phyloP scores from a whole-genome alignment of 108 stramenopile genomes.

The Pseudonitzschia pungens region DNA sequence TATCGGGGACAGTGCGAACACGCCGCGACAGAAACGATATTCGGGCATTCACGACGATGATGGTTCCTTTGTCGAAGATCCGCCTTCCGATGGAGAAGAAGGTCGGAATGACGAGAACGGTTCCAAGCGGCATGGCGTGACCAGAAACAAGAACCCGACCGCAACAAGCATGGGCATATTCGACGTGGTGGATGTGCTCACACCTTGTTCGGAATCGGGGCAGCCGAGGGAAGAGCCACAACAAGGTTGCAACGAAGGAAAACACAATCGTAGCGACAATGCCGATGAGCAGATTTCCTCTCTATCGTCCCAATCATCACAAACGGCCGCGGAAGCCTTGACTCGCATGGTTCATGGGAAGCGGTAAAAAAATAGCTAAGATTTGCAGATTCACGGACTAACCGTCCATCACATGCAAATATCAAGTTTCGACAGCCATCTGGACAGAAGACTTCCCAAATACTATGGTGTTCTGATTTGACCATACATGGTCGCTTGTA shows the following conservation, averaged over 20 bases:
- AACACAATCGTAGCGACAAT: not conserved
- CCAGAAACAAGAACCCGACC: not conserved
- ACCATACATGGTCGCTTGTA: too few relatives aligned
- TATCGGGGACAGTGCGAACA: not conserved
- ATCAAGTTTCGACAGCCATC: too few relatives aligned
- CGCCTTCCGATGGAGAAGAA: constrained; percentile 6
- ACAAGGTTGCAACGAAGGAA: not conserved
- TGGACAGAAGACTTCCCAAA: too few relatives aligned
- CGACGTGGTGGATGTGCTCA: constrained; percentile 10
- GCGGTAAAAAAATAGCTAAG: not conserved
- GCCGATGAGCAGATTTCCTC: not conserved
- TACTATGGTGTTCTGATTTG: too few relatives aligned
- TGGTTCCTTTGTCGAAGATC: constrained; percentile 10
- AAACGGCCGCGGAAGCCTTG: constrained; percentile 12
- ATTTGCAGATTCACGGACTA: too few relatives aligned
- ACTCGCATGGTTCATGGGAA: constrained; percentile 5
- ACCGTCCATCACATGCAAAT: too few relatives aligned
- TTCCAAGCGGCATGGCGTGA: not conserved
- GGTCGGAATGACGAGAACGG: not conserved
- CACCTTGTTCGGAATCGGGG: constrained; percentile 4
- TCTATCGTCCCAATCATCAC: not conserved
- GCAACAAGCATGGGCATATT: constrained; percentile 3
- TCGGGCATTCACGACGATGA: not conserved
- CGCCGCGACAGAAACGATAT: not conserved
- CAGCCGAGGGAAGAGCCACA: constrained; percentile 1